phyloP scores from a whole-genome alignment of 148 eudicot genomes.

The Agrostemma githago region DNA sequence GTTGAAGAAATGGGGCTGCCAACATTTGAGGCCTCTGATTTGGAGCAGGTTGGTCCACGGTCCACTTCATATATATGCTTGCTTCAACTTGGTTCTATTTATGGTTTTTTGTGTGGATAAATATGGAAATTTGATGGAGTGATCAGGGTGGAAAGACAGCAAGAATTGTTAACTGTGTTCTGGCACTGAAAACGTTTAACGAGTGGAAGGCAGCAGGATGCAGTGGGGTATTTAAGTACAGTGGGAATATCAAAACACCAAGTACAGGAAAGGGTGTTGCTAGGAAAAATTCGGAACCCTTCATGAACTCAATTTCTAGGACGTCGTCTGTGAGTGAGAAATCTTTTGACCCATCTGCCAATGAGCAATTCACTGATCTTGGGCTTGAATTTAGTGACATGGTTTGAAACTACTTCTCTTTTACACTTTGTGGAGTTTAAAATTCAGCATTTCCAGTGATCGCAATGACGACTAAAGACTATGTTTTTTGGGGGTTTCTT shows the following conservation, averaged over 20 bases:
- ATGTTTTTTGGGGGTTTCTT: conserved; percentile 7
- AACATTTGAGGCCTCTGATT: conserved; percentile 84
- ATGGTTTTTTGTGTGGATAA: too few species aligned
- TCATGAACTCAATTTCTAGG: conserved; percentile 53
- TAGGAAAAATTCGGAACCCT: conserved; percentile 68
- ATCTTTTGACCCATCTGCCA: conserved; percentile 39
- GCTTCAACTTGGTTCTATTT: too few species aligned
- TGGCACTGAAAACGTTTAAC: conserved; percentile 60
- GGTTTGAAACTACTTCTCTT: conserved; percentile 36
- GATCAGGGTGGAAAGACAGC: conserved; percentile 82
- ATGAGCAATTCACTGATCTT: conserved; percentile 36
- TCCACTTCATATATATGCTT: background rate
- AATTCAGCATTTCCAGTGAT: background rate
- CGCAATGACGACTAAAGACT: conserved; percentile 10
- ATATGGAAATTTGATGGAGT: background rate
- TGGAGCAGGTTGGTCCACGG: conserved; percentile 57
- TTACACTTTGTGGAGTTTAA: background rate
- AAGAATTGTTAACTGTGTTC: conserved; percentile 71
- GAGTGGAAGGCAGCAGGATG: conserved; percentile 80
- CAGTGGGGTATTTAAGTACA: conserved; percentile 51
- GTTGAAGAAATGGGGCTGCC: conserved; percentile 85
- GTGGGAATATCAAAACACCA: conserved; percentile 49
- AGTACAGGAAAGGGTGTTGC: conserved; percentile 40
- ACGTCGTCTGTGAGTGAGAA: conserved; percentile 49
- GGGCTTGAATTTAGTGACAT: conserved; percentile 45